Evolutionary conservation across 2,329 filamentous ascomycete genomes (phyloP), one percentile per base, ranked within the genome.

Genomic region (Sclerotinia trifoliorum): DNA sequence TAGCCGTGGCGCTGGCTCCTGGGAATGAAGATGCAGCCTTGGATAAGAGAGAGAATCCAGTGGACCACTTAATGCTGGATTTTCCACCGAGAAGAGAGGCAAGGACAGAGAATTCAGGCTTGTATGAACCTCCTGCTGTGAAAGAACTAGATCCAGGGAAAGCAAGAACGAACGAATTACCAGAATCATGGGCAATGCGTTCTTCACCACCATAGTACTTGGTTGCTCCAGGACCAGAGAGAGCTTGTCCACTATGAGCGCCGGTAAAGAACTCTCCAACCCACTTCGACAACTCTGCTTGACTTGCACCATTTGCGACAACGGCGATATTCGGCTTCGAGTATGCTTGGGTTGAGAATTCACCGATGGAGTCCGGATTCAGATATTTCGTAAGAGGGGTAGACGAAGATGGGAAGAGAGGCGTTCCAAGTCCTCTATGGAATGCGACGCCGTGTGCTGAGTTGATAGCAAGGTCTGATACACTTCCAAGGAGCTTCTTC

Each of bases 121-220:
- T 96, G 85, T 92, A 93, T 76, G 88, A 88, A 72, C 85, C 84
- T 75, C 85, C 85, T 61, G 83, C 79, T 51, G 87, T 89, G 76
- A 86, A 86, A 49, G 90, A 88, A 81, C 92, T 91, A 71, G 93
- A 93, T 70, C 94, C 94, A 68, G 93, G 91, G 90, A 99, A 98
- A 71, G 88, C 95, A 78, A 99, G 88, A 74, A 97, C 91, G 75
- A 97, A 80, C 55, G 93, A 86, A 82, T 96, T 97, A 74, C 92
- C 90, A 73, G 84, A 83, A 70, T 84, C 84, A 80, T 93, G 91
- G 72, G 91, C 85, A 74, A 91, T 91, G 75, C 95, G 92, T 84
- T 96, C 92, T 85, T 99, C 93, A 78, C 95, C 96, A 80, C 95
- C 95, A 78, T 88, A 91, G 88, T 98, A 99, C 82, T 94, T 95